Evolutionary conservation across 202 grass and related monocot genomes (phyloP), one percentile per base, ranked within the genome.

Genomic region (Panicum virgatum): DNA sequence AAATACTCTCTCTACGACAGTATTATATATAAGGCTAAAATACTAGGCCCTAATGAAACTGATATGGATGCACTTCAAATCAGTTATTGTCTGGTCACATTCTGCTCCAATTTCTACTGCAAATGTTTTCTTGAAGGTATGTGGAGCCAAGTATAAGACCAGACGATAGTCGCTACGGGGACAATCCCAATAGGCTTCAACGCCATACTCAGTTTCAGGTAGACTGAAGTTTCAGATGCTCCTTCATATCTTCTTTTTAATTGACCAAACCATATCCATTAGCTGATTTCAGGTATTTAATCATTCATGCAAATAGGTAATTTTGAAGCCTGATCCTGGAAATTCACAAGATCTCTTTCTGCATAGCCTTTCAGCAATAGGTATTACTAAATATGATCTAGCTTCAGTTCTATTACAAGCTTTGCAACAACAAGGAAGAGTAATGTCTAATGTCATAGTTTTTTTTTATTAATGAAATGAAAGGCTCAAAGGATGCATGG

Each of bases 151-250:
- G 95, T 71, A 79, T 98, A 86, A 80, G 95, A 68, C 95, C 95
- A 23, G 95, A 98, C 48, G 95, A 98, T 29, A 98, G 95, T 56
- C 86, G 95, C 45, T 94, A 98, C 32, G 95, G 92, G n/a, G 92
- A 98, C 79, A 98, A 98, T 87, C 95, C 95, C 54, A 98, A 98
- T 54, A 91, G 95, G 80, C 92, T 98, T 68, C 95, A 98, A 48
- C 84, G 92, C 5, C 95, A 98, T 60, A 94, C 95, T 75, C 95
- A 98, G 69, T 98, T 98, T 88, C 95, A 98, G 90, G 95, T 94
- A 77, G n/a, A 62, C 25, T 67, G 5, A 68, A 34, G 34, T 26
- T 43, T 25, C 27, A 59, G 18, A 20, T 62, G 43, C 23, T 30
- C 68, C n/a, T 16, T 74, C 47, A 3, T 46, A 79, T 38, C 15